Base-by-base conservation (phyloP, 192 early-diverging fungal species). In the Coemansia sp. region DNA sequence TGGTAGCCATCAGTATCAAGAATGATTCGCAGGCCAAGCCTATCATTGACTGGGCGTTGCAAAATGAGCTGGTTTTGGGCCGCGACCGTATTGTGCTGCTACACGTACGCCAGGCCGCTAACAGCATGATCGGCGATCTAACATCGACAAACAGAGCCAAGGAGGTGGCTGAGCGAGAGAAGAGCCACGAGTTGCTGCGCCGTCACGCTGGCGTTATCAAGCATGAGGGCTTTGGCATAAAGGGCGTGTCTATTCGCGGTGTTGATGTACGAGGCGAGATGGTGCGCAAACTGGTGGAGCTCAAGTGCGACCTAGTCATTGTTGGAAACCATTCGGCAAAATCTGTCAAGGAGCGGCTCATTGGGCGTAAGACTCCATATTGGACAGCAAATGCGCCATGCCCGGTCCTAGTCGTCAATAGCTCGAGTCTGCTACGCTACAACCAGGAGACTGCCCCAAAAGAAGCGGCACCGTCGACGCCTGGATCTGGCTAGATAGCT, bases 211-310 rank as follows among this genome's bases (percentile, higher is more conserved):
- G 48, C n/a, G 48, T 56, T 18, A 70, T 79, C 20, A 79, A 79
- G 39, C 64, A 65, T 9, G 71, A 71, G 24, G 77, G 77, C 5
- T 79, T 61, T 60, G 20, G 16, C 21, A 71, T 79, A 42, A 79
- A 79, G 53, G 77, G 77, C 10, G 72, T 79, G 33, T 79, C 77
- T 14, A 79, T 79, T 63, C 64, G 71, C 14, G 77, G 77, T 11
- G 72, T 74, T 3, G 77, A 79, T 60, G 46, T 79, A 9, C 71
- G 77, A 13, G 77, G 77, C 59, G 77, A 79, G 68, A 66, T 79
- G 56, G 56, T 79, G 48, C 71, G 77, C 65, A 79, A 79, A 59
- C 65, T 79, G 21, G 63, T 79, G 28, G 77, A 79, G 72, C 65
- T 79, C 38, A 67, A 71, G 38, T 79, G 77, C 33, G 77, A 79